phyloP scores from a whole-genome alignment of 2,329 filamentous ascomycete species.

The Clonostachys byssicola region DNA sequence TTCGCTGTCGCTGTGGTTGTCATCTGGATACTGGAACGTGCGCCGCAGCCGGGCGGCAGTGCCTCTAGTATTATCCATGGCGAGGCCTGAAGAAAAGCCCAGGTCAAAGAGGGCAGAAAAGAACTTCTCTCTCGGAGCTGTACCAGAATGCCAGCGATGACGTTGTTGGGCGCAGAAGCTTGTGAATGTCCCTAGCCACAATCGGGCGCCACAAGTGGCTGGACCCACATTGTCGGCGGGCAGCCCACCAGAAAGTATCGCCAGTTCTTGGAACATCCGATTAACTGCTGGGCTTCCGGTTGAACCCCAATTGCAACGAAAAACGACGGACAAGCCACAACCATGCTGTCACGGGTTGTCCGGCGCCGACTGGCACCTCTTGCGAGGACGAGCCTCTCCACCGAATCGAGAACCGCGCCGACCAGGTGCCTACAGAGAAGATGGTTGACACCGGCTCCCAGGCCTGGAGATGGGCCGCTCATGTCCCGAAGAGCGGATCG shows the following conservation, averaged over 20 bases:
- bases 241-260: too few relatives aligned
- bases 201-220: neutral
- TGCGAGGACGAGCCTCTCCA: neutral
- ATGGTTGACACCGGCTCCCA: constrained; percentile 50
- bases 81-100: neutral
- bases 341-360: constrained; percentile 13
- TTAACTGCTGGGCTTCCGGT: too few relatives aligned
- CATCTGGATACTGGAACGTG: constrained; percentile 71
- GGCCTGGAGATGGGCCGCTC: constrained; percentile 56
- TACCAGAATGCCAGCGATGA: neutral
- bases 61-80: constrained; percentile 15
- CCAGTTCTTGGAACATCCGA: too few relatives aligned
- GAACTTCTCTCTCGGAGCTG: neutral
- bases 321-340: neutral
- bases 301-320: too few relatives aligned
- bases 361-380: constrained; percentile 3
- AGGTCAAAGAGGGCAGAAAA: neutral
- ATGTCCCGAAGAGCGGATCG: constrained; percentile 63
- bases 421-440: constrained; percentile 30
- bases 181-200: neutral
- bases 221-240: neutral
- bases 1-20: constrained; percentile 46
- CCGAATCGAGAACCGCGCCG: too few relatives aligned
- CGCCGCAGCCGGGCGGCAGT: constrained; percentile 62
- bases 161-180: neutral